Base-by-base conservation (phyloP, 148 eudicot species). In the Arbutus unedo region DNA sequence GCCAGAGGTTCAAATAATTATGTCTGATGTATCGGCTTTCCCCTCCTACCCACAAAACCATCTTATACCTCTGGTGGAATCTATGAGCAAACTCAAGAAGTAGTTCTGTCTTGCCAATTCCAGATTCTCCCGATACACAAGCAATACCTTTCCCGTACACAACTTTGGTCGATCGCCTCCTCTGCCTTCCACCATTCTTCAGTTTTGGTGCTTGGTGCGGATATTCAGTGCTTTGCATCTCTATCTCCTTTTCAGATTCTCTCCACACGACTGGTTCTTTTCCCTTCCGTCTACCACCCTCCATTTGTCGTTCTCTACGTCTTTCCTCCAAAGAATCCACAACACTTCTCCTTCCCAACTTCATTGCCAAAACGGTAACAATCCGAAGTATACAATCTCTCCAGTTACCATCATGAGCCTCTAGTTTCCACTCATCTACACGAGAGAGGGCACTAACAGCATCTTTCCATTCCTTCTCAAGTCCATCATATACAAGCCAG, bases 11-110 rank as follows among this genome's bases (percentile, higher is more conserved):
- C 84, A 97, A 89, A 82, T 93, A 97, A 74, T 93, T 97, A 77
- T 97, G 99, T 76, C 98, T 90, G 70, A 97, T 92, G 82, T 94
- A 97, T 87, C 98, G 86, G 88, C 98, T 93, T 87, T 93, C 96
- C 44, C 99, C 99, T 57, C 99, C 97, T 47, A 97, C 86, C 99
- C 99, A 97, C 73, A 97, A 84, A 31, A 97, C 95, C 98, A 94
- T 93, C 84, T 93, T 94, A 80, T 97, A 97, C 81, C 94, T 90
- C 84, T 97, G 99, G 83, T 94, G 97, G 77, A 89, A 88, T 82
- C 92, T 84, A 79, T 97, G 90, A 2, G 98, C 99, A 88, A 92
- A 97, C 81, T 97, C 99, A 51, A 97, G 91, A 84, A 97, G 94
- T 19, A 97, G 91, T 83, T 97, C 98, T 5, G 99, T 97, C 86